Percentiles rank a stretch among this genome's conserved stretches.
phyloP scores from a whole-genome alignment of 306 rosid genomes.

The Calophaca sinica region DNA sequence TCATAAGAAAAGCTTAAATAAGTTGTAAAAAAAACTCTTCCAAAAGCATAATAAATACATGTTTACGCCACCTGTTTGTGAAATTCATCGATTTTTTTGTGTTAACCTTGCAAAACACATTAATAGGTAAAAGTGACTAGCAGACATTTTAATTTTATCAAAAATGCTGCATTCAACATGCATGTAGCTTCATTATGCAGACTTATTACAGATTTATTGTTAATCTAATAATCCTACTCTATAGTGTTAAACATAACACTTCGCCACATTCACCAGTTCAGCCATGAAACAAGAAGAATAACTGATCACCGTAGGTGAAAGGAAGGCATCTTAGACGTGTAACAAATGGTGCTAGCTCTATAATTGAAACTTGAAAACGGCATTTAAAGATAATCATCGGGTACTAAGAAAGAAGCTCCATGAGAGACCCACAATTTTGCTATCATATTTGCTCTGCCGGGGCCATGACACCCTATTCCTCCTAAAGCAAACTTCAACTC shows the following conservation, averaged over 20 bases:
- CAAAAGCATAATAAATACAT: slow-evolving; percentile 2
- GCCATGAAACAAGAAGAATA: slow-evolving; percentile 36
- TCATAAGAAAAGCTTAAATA: too few relatives aligned
- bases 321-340: not conserved
- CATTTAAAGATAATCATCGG: slow-evolving; percentile 46
- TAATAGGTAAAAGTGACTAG: not conserved
- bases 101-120: slow-evolving; percentile 20
- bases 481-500: slow-evolving; percentile 46
- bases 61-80: slow-evolving; percentile 8
- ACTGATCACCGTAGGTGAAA: slow-evolving; percentile 23
- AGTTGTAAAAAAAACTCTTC: too few relatives aligned
- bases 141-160: slow-evolving; percentile 24
- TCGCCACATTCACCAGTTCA: slow-evolving; percentile 12
- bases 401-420: slow-evolving; percentile 40
- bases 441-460: slow-evolving; percentile 10
- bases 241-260: slow-evolving; percentile 12
- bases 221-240: slow-evolving; percentile 1
- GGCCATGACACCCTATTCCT: slow-evolving; percentile 32
- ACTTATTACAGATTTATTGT: slow-evolving; percentile 18
- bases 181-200: slow-evolving; percentile 26
- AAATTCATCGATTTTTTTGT: slow-evolving; percentile 25
- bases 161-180: slow-evolving; percentile 25
- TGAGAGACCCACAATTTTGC: slow-evolving; percentile 25
- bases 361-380: slow-evolving; percentile 41
- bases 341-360: slow-evolving; percentile 20